Base-by-base conservation (phyloP, 176 grass and related monocot species). In the Zoysia japonica region DNA sequence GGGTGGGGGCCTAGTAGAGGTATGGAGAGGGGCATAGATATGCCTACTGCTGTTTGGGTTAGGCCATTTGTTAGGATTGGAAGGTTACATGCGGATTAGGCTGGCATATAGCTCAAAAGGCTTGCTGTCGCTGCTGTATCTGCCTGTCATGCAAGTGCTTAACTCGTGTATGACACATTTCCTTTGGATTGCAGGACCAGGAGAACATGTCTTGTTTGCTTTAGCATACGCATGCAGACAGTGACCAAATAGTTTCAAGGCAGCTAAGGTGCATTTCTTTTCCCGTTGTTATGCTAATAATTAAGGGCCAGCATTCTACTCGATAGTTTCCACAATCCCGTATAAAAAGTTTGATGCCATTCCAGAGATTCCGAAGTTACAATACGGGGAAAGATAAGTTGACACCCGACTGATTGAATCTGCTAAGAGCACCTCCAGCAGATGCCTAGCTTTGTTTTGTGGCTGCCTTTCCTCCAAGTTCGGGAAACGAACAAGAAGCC, bases 51-150 rank as follows among this genome's bases (percentile, higher is more conserved):
- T 86, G 75, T 77, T 67, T 82, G 71, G n/a, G 69, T 62, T 79
- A 50, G 80, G 76, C 76, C 47, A 45, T 81, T 80, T 84, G 44
- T 75, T 81, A 81, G 49, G 78, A 77, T 85, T 77, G 64, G 72
- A 81, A 79, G 69, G 6, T 54, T 83, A 74, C 37, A 51, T 47
- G 8, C 43, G 8, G 53, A 43, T 76, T 71, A 85, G 87, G 87
- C 82, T 85, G 82, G 82, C 82, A 85, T 78, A 85, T 82, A 85
- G 78, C 82, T 89, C 72, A 82, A 85, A 85, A 82, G 78, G 78
- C 52, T 41, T 82, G 50, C 16, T 78, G 67, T 81, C 82, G 77
- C 82, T 53, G 67, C 87, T 85, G 72, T 89, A 60, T 54, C 67
- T 46, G 87, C 59, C 82, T 89, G 87, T 89, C 82, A 77, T 71